Conservation (phyloP, 1,284 basidiomycete species). For the Boletus semigastroideus region DNA sequence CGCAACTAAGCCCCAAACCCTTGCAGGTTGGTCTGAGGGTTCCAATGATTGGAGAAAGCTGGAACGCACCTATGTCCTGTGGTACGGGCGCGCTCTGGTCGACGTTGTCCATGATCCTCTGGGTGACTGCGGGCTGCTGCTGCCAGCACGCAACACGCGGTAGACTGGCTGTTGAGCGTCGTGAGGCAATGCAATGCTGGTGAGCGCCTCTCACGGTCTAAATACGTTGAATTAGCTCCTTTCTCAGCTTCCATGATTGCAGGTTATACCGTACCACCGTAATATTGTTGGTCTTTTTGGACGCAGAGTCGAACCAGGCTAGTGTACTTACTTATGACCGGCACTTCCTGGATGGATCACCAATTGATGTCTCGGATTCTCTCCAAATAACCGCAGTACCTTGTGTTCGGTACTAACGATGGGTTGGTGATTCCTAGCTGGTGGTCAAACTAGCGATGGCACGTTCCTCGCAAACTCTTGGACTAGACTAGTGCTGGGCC, state of each 20-base stretch:
- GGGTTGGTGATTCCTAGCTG: too few relatives aligned
- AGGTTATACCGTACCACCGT: not conserved
- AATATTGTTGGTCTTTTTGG: not conserved
- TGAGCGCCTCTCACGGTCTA: conserved; percentile 27
- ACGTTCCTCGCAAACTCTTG: too few relatives aligned
- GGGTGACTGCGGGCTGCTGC: conserved; percentile 16
- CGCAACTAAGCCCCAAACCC: conserved; percentile 50
- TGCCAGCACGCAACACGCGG: conserved; percentile 21
- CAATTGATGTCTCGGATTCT: not conserved
- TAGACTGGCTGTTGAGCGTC: conserved; percentile 15
- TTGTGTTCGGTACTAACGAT: too few relatives aligned
- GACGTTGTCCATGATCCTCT: conserved; percentile 30
- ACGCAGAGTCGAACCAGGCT: not conserved
- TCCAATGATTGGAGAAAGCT: not conserved
- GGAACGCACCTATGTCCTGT: conserved; percentile 48
- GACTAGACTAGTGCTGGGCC: too few relatives aligned
- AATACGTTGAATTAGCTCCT: conserved; percentile 24
- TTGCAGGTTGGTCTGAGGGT: not conserved
- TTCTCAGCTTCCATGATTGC: not conserved
- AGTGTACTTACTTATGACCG: not conserved
- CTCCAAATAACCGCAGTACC: not conserved
- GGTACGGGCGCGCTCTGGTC: conserved; percentile 37
- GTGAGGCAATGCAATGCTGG: conserved; percentile 22
- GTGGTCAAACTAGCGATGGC: too few relatives aligned
- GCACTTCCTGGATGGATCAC: not conserved